Evolutionary conservation across 2,329 filamentous ascomycete genomes (phyloP).

Genomic region (Colletotrichum endophyticum): DNA sequence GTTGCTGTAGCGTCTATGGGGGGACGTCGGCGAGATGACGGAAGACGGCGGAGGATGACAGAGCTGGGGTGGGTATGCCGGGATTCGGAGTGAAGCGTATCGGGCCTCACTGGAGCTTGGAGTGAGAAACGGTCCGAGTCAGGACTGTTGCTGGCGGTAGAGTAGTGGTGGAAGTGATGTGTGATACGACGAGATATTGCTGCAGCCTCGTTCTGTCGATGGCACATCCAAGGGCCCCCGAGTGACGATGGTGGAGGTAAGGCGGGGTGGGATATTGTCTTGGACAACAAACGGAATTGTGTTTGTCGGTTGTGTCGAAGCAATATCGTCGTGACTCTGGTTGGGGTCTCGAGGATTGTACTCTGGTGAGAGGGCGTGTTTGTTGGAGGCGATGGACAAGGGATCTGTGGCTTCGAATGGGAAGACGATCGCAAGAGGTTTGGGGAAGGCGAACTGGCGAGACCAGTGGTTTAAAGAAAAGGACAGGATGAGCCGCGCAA

Average conservation of each 20-base stretch:
- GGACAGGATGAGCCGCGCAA: constrained; percentile 22
- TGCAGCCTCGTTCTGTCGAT: constrained; percentile 18
- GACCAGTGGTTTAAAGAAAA: constrained; percentile 21
- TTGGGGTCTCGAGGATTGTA: constrained; percentile 2
- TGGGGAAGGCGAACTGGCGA: constrained; percentile 11
- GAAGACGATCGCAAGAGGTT: constrained; percentile 5
- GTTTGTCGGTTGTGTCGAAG: not conserved
- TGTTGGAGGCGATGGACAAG: constrained; percentile 14
- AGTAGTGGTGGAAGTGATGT: not conserved
- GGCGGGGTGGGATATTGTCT: constrained; percentile 1
- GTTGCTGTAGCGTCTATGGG: not conserved
- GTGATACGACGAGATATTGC: not conserved
- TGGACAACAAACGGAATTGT: not conserved
- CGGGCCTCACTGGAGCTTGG: not conserved
- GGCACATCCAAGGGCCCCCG: constrained; percentile 8
- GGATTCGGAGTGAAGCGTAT: not conserved
- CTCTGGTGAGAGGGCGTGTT: constrained; percentile 1
- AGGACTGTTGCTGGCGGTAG: not conserved
- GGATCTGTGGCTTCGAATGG: constrained; percentile 20
- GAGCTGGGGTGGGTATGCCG: not conserved
- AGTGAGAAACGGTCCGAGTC: not conserved
- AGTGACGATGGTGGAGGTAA: not conserved
- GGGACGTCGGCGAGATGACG: not conserved
- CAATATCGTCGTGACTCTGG: not conserved
- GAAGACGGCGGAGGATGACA: not conserved